Evolutionary conservation across 768 basidiomycete genomes (phyloP).

Genomic region (Tylopilus sp.): DNA sequence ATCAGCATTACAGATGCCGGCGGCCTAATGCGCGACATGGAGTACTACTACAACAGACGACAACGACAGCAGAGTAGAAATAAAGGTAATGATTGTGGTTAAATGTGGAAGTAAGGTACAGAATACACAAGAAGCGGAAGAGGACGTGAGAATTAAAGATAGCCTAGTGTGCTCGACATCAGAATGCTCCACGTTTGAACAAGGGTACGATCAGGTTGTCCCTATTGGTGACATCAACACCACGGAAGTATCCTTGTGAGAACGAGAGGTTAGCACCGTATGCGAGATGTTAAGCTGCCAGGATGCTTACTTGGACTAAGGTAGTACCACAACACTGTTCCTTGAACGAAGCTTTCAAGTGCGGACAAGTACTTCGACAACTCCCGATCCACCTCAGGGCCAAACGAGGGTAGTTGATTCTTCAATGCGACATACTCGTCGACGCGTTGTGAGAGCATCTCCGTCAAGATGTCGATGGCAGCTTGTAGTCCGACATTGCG

Average conservation of each 20-base stretch:
- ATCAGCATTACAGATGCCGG: slow-evolving; percentile 6
- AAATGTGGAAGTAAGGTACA: slow-evolving; percentile 17
- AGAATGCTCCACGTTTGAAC: slow-evolving; percentile 27
- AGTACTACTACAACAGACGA: slow-evolving; percentile 21
- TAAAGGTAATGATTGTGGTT: slow-evolving; percentile 15
- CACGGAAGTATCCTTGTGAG: slow-evolving; percentile 32
- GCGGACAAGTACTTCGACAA: slow-evolving; percentile 33
- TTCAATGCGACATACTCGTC: slow-evolving; percentile 33
- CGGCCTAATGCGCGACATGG: slow-evolving; percentile 1
- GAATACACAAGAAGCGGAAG: slow-evolving; percentile 13
- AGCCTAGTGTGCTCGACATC: slow-evolving; percentile 1
- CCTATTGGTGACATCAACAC: slow-evolving; percentile 32
- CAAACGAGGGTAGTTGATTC: slow-evolving; percentile 34
- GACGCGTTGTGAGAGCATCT: slow-evolving; percentile 35
- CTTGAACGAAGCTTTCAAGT: slow-evolving; percentile 38
- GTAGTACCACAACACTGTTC: slow-evolving; percentile 40
- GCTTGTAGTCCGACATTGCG: slow-evolving; percentile 30
- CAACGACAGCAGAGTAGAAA: not conserved
- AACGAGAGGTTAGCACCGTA: slow-evolving; percentile 10
- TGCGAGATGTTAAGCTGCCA: not conserved
- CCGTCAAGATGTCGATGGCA: slow-evolving; percentile 36
- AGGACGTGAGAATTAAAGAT: not conserved
- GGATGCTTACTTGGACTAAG: slow-evolving; percentile 33
- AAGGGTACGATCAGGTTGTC: slow-evolving; percentile 28
- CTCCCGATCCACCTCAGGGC: slow-evolving; percentile 33